Evolutionary conservation across 2,329 filamentous ascomycete species (phyloP).

Genomic region (Pseudophaeomoniella oleicola): DNA sequence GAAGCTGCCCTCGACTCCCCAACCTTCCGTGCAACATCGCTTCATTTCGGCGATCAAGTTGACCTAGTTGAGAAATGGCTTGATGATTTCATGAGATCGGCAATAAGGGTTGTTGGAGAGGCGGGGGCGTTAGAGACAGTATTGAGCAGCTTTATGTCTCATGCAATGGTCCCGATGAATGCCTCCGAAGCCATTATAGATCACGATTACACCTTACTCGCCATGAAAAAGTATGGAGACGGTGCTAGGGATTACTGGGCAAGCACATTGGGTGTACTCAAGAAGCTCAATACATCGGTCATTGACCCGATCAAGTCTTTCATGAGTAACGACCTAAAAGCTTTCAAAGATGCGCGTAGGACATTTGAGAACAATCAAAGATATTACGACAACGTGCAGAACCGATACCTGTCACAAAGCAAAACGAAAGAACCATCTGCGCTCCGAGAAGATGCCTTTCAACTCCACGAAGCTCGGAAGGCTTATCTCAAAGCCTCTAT

Average conservation of each 20-base stretch:
- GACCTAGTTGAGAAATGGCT: constrained; percentile 90
- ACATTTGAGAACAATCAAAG: constrained; percentile 68
- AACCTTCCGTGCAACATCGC: constrained; percentile 74
- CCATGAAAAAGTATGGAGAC: constrained; percentile 72
- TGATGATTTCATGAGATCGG: constrained; percentile 51
- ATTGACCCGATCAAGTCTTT: constrained; percentile 73
- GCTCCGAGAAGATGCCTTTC: constrained; percentile 86
- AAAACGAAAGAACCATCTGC: constrained; percentile 91
- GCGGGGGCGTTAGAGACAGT: constrained; percentile 63
- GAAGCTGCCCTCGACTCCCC: constrained; percentile 95
- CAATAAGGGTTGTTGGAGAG: constrained; percentile 47
- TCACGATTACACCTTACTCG: constrained; percentile 85
- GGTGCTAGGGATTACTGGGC: constrained; percentile 80
- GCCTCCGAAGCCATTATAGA: constrained; percentile 77
- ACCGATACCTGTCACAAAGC: constrained; percentile 68
- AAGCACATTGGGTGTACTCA: constrained; percentile 57
- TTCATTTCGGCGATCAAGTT: constrained; percentile 83
- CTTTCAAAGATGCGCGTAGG: constrained; percentile 73
- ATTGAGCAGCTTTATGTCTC: constrained; percentile 61
- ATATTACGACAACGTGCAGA: constrained; percentile 65
- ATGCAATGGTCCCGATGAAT: constrained; percentile 57
- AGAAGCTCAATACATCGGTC: constrained; percentile 60
- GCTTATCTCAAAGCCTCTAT: constrained; percentile 81
- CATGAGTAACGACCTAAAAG: constrained; percentile 61
- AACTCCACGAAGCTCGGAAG: constrained; percentile 83